A percentile compares a stretch with the other conserved stretches of the same genome.
Conservation (phyloP, 2,329 filamentous ascomycete species). For the Stromatinia cepivora region DNA sequence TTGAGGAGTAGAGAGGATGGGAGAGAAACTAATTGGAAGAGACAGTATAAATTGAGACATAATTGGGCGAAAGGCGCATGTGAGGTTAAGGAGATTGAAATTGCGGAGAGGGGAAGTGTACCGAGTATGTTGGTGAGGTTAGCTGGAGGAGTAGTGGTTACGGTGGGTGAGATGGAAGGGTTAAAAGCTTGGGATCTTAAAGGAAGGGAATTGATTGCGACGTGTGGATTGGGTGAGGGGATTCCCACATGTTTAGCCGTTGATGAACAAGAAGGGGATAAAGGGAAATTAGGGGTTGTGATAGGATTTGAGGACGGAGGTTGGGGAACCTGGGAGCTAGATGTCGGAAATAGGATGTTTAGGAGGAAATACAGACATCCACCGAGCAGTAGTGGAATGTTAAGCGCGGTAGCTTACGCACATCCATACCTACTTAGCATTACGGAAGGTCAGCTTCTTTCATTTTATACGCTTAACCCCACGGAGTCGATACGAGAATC, state of each 20-base stretch:
- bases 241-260: constrained; percentile 66
- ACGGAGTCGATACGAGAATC: background rate
- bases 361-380: constrained; percentile 32
- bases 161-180: constrained; percentile 67
- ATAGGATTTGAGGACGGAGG: constrained; percentile 72
- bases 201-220: constrained; percentile 60
- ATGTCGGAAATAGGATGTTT: constrained; percentile 44
- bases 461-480: constrained; percentile 61
- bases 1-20: constrained; percentile 36
- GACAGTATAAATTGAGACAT: constrained; percentile 81
- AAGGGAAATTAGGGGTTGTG: constrained; percentile 56
- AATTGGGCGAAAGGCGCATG: constrained; percentile 89
- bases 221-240: constrained; percentile 42
- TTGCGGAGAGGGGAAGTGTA: constrained; percentile 44
- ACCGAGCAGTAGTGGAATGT: constrained; percentile 42
- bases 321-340: constrained; percentile 68
- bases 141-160: constrained; percentile 74
- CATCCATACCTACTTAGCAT: constrained; percentile 79
- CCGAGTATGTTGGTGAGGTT: constrained; percentile 72
- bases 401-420: constrained; percentile 70
- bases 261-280: constrained; percentile 51
- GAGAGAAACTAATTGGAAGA: constrained; percentile 72
- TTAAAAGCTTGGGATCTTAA: constrained; percentile 78
- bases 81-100: constrained; percentile 70
- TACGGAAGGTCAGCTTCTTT: constrained; percentile 70